Conservation (phyloP, 139 green algal species). For the Chlorella vulgaris region DNA sequence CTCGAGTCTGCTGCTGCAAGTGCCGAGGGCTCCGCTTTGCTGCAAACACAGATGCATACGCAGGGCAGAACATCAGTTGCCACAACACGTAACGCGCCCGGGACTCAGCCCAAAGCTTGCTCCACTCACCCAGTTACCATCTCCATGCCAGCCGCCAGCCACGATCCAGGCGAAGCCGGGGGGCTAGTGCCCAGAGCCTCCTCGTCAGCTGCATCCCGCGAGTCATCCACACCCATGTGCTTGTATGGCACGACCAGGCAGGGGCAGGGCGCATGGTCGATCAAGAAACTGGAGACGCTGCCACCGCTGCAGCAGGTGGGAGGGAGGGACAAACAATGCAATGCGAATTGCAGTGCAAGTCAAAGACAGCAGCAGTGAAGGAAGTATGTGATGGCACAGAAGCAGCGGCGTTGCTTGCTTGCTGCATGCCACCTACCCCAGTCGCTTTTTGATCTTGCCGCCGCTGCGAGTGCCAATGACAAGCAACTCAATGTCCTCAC, state of each 20-base stretch:
- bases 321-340: background rate
- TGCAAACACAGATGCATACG: no score
- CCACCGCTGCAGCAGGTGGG: constrained; percentile 23
- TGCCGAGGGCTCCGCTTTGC: no score
- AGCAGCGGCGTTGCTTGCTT: no score
- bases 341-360: no score
- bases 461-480: constrained; percentile 44
- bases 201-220: background rate
- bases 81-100: no score
- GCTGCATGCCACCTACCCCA: constrained; percentile 9
- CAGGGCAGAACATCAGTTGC: no score
- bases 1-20: background rate
- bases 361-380: no score
- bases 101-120: no score
- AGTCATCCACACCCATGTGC: background rate
- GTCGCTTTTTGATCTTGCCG: constrained; percentile 43
- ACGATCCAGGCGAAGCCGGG: background rate
- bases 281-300: constrained; percentile 40
- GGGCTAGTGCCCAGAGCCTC: constrained; percentile 2
- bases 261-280: constrained; percentile 55
- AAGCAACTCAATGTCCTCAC: constrained; percentile 54
- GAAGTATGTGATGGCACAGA: no score
- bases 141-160: background rate
- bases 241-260: constrained; percentile 47
- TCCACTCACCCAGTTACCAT: background rate